phyloP scores from a whole-genome alignment of 2,329 filamentous ascomycete genomes.

The Colletotrichum somersetense region DNA sequence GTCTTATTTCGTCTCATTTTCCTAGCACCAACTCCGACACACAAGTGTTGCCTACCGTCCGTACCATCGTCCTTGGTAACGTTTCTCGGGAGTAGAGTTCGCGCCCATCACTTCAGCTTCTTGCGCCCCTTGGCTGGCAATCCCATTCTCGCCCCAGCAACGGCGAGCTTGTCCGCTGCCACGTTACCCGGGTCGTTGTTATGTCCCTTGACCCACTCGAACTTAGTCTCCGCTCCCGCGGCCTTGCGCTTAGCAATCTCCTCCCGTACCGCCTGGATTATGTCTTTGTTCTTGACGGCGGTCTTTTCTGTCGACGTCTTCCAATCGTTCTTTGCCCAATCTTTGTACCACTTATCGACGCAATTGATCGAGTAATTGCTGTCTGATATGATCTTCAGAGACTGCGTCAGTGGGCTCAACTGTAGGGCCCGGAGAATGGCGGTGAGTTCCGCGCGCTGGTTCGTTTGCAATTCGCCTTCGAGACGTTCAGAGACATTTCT shows the following conservation, averaged over 20 bases:
- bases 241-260: slow-evolving; percentile 75
- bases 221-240: slow-evolving; percentile 72
- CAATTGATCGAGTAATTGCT: slow-evolving; percentile 93
- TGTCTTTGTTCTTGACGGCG: slow-evolving; percentile 86
- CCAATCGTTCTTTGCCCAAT: slow-evolving; percentile 85
- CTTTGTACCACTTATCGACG: slow-evolving; percentile 83
- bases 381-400: slow-evolving; percentile 86
- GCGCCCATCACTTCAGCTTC: slow-evolving; percentile 20
- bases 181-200: slow-evolving; percentile 78
- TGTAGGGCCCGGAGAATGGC: slow-evolving; percentile 88
- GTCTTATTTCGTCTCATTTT: neutral
- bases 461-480: slow-evolving; percentile 82
- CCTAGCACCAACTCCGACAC: neutral
- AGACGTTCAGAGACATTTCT: slow-evolving; percentile 82
- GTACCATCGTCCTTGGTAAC: neutral
- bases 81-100: neutral
- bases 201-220: slow-evolving; percentile 94
- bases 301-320: slow-evolving; percentile 73
- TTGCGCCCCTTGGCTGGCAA: slow-evolving; percentile 5
- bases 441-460: slow-evolving; percentile 94
- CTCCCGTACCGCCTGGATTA: slow-evolving; percentile 70
- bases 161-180: slow-evolving; percentile 83
- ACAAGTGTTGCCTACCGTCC: neutral
- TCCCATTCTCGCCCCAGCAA: slow-evolving; percentile 56
- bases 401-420: slow-evolving; percentile 74